Evolutionary conservation across 2,329 filamentous ascomycete species (phyloP).

Genomic region (Aspergillus chevalieri): DNA sequence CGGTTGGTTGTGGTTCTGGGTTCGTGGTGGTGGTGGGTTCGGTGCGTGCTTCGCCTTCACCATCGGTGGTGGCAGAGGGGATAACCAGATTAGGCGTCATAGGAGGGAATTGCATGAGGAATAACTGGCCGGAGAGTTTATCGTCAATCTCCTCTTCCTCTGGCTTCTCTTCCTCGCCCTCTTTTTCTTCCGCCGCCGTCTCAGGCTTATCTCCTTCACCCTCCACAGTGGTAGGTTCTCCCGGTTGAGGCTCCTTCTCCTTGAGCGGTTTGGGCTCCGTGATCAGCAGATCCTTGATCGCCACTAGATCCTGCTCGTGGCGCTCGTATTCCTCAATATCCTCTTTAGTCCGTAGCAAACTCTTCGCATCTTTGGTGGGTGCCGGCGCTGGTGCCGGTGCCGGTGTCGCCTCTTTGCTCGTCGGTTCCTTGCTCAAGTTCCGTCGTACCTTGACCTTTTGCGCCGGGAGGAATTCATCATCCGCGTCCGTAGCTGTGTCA

Average conservation of each 20-base stretch:
- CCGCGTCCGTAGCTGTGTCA: conserved; percentile 9
- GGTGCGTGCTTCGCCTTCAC: conserved; percentile 6
- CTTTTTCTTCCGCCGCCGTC: conserved; percentile 8
- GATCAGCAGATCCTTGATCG: conserved; percentile 33
- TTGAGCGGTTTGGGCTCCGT: conserved; percentile 17
- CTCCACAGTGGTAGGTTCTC: conserved; percentile 5
- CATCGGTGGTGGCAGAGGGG: conserved; percentile 19
- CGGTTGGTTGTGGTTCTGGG: conserved; percentile 1
- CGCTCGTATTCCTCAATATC: conserved; percentile 39
- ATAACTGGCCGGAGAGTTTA: conserved; percentile 49
- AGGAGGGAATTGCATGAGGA: conserved; percentile 60
- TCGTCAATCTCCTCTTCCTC: conserved; percentile 29
- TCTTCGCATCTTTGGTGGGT: conserved; percentile 22
- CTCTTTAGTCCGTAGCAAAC: conserved; percentile 35
- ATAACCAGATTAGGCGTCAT: conserved; percentile 52
- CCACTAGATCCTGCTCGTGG: conserved; percentile 34
- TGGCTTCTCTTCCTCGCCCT: conserved; percentile 15
- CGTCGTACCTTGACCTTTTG: conserved; percentile 31
- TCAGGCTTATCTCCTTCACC: conserved; percentile 10
- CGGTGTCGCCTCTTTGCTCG: conserved; percentile 5
- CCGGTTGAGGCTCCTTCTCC: conserved; percentile 6
- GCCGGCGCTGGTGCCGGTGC: conserved; percentile 14
- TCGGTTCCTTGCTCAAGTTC: conserved; percentile 20
- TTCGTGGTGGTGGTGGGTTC: neutral
- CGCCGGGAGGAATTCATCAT: conserved; percentile 29